These are phyloP conservation scores for Myxozyma geophila DNA, from an alignment of 805 yeast species.

Conservation along the genomic window DNA sequence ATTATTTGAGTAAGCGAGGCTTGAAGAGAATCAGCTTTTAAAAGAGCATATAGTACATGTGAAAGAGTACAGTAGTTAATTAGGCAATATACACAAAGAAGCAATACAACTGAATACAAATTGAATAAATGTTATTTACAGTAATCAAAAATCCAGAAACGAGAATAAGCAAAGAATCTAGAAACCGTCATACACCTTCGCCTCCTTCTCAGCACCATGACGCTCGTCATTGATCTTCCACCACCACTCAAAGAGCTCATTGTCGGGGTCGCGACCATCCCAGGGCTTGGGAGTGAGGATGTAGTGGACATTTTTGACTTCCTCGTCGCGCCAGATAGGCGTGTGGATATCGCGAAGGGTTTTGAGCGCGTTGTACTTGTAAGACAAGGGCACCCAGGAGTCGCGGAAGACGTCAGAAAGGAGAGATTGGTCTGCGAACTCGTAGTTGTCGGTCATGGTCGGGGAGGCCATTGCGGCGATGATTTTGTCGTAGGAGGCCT, in stretches of 20 bases:
- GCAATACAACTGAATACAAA: not conserved
- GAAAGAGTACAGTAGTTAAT: no score
- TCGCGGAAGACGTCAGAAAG: conserved; percentile 58
- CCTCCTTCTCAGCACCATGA: conserved; percentile 42
- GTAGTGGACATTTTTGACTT: conserved; percentile 62
- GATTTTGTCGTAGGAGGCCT: conserved; percentile 49
- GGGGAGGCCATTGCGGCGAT: conserved; percentile 49
- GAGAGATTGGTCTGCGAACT: conserved; percentile 63
- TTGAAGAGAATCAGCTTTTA: no score
- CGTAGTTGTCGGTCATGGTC: conserved; percentile 49
- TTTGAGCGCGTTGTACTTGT: conserved; percentile 61
- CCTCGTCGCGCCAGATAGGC: conserved; percentile 53
- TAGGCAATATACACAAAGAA: no score
- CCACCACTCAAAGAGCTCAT: conserved; percentile 55
- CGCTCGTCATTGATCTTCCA: conserved; percentile 50
- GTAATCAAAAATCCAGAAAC: not conserved
- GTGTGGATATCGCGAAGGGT: conserved; percentile 54
- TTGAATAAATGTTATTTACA: not conserved
- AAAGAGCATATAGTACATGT: no score
- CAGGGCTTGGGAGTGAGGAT: conserved; percentile 66
- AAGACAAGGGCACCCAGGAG: conserved; percentile 58
- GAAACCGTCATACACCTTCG: conserved; percentile 37
- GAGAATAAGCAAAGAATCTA: conserved; percentile 6
- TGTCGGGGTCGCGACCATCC: conserved; percentile 49
- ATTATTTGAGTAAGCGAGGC: not conserved